Percentiles rank a stretch among this genome's conserved stretches.
Conservation (phyloP, 208 protist genomes). For the Phytomonas serpens region DNA sequence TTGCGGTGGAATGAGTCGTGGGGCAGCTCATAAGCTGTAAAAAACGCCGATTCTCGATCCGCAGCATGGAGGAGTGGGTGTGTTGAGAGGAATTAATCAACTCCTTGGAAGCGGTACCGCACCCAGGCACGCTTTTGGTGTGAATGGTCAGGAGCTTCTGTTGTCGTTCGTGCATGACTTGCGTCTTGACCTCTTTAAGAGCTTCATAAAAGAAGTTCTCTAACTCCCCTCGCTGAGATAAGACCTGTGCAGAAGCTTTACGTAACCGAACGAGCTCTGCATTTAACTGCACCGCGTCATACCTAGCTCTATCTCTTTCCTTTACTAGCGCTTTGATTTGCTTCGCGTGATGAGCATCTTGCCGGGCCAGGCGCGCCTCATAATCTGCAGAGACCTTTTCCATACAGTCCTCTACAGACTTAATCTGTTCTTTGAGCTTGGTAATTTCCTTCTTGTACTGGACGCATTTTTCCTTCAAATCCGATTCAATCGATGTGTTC, state of each 20-base stretch:
- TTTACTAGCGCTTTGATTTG: constrained; percentile 23
- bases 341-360: constrained; percentile 22
- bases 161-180: constrained; percentile 50
- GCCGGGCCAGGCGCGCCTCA: constrained; percentile 30
- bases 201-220: constrained; percentile 85
- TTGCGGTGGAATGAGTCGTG: not conserved
- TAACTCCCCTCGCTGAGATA: constrained; percentile 70
- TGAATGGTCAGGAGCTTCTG: constrained; percentile 7
- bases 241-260: constrained; percentile 30
- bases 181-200: constrained; percentile 56
- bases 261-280: constrained; percentile 62
- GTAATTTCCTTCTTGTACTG: constrained; percentile 42
- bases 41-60: constrained; percentile 31
- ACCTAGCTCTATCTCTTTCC: constrained; percentile 53
- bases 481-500: constrained; percentile 20
- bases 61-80: constrained; percentile 26
- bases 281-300: constrained; percentile 31
- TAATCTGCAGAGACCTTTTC: constrained; percentile 41
- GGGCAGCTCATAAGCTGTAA: constrained; percentile 34
- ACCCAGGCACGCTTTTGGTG: not conserved
- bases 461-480: constrained; percentile 40
- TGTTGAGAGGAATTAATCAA: constrained; percentile 9
- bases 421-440: constrained; percentile 38
- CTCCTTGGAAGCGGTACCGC: not conserved
- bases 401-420: constrained; percentile 52